phyloP scores from a whole-genome alignment of 2,329 filamentous ascomycete genomes.

The Scedosporium boydii region DNA sequence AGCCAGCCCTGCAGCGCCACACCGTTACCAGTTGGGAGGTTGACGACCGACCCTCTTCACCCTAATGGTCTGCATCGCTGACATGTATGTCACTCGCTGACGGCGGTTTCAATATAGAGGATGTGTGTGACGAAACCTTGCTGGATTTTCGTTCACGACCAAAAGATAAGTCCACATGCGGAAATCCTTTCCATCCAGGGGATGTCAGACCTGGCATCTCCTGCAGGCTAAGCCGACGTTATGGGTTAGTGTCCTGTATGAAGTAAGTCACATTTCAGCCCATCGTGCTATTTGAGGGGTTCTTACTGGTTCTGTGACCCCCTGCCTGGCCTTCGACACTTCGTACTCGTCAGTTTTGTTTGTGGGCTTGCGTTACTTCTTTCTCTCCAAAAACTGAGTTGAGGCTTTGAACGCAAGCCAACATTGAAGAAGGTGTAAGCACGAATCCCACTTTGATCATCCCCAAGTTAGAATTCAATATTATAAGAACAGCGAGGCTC shows the following conservation, averaged over 20 bases:
- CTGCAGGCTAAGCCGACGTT: not conserved
- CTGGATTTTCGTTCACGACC: too few species aligned
- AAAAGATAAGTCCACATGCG: not conserved
- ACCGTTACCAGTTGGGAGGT: not conserved
- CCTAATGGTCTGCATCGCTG: not conserved
- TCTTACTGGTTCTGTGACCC: not conserved
- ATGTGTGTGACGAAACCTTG: too few species aligned
- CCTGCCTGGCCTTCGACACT: not conserved
- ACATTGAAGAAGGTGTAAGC: not conserved
- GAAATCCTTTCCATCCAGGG: not conserved
- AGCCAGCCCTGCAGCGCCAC: constrained; percentile 4
- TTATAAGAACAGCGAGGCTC: not conserved
- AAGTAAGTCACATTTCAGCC: not conserved
- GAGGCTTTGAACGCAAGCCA: not conserved
- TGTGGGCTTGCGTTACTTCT: too few species aligned
- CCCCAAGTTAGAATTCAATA: not conserved
- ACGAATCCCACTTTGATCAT: not conserved
- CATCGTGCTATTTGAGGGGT: not conserved
- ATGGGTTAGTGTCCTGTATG: not conserved
- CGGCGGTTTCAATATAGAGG: not conserved
- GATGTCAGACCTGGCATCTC: not conserved
- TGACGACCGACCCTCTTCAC: too few species aligned
- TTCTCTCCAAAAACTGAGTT: too few species aligned
- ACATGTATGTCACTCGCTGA: not conserved
- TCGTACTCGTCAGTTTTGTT: not conserved